Base-by-base conservation (phyloP, 805 yeast species). In the Kuraishia molischiana region DNA sequence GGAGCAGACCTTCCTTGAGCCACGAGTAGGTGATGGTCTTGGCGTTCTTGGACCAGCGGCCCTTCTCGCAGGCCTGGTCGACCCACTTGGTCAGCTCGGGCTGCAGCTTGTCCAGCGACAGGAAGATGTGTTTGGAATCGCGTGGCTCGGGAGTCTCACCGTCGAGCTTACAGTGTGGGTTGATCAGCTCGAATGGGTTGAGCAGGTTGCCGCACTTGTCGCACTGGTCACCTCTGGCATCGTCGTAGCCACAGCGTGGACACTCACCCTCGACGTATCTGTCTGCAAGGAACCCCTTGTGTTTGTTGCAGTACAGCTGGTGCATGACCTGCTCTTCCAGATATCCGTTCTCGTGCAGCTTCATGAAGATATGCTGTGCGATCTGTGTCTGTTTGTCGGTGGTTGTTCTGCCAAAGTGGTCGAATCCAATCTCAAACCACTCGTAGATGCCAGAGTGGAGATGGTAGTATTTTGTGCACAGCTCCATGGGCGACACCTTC, bases 221-320 rank as follows among this genome's bases (percentile, higher is more conserved):
- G 73, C 99, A 92, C 68, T 92, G 99, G 61, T 92, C 99, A 50
- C 99, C 99, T 61, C 98, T 79, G 24, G 99, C 99, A 58, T 92
- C 98, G 44, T 84, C 95, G 57, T 87, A 92, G 33, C 69, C 74
- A 68, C 99, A 92, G 61, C 81, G 81, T 41, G 97, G 97, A 67
- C 99, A 92, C 36, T 79, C 85, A 49, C 99, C 99, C 64, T 92
- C 97, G 26, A 92, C 98, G 51, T 76, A 92, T 59, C 99, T 72
- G 58, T 92, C 99, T 40, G 99, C 98, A 42, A 92, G 69, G 62
- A 77, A 92, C 3, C 95, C 87, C 29, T 86, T 69, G 63, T 92
- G 99, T 40, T 72, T 77, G 37, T 85, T 84, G 65, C 99, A 92
- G 65, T 79, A 92, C 43, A 92, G 69, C 65, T 92, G 99, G 44